Conservation (phyloP, 192 early-diverging fungal species). For the Coemansia sp. region DNA sequence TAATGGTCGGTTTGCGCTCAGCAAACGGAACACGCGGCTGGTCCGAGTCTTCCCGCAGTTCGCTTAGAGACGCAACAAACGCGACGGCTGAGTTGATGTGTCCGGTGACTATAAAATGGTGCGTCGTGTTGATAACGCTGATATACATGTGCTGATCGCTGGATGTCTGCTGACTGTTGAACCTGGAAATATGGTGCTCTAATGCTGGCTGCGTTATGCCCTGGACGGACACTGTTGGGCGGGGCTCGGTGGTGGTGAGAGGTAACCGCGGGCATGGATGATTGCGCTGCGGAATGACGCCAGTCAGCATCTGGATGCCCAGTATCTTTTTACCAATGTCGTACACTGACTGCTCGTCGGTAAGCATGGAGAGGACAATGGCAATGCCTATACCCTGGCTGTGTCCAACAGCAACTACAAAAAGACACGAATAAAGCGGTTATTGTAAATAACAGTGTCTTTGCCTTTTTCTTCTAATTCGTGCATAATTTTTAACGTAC, state of each 20-base stretch:
- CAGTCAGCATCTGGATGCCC: constrained; percentile 77
- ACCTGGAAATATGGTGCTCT: constrained; percentile 1
- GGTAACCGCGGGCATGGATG: constrained; percentile 11
- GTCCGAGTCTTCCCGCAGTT: constrained; percentile 12
- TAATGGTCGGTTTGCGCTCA: constrained; percentile 76
- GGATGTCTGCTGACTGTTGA: constrained; percentile 9
- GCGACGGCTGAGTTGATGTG: neutral
- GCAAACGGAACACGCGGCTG: constrained; percentile 75
- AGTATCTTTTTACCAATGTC: constrained; percentile 74
- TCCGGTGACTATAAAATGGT: constrained; percentile 25
- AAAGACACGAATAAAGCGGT: no score
- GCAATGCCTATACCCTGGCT: constrained; percentile 88
- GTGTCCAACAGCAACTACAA: constrained; percentile 68
- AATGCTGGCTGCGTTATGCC: constrained; percentile 7
- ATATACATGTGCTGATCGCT: constrained; percentile 9
- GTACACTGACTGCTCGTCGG: constrained; percentile 76
- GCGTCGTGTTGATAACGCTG: constrained; percentile 17
- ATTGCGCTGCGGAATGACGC: constrained; percentile 72
- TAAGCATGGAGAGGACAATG: constrained; percentile 73
- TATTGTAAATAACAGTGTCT: neutral
- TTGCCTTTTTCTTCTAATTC: neutral
- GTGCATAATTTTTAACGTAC: constrained; percentile 7
- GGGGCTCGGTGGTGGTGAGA: neutral
- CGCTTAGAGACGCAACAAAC: constrained; percentile 6
- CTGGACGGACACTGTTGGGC: constrained; percentile 15